Base-by-base conservation (phyloP, 225 moss, liverwort and hornwort genomes). In the Neckera pumila region DNA sequence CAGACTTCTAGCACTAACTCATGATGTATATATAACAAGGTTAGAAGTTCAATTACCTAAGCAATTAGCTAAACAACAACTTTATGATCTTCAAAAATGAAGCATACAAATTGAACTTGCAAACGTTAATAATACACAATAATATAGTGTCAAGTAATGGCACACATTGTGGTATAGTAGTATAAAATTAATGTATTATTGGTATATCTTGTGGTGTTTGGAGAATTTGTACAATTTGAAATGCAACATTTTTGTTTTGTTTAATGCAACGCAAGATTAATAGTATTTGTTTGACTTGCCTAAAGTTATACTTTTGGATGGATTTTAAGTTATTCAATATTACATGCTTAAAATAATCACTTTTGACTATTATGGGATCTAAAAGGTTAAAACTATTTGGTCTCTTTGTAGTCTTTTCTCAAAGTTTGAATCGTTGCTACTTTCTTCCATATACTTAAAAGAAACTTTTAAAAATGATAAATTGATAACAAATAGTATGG, bases 81-180 rank as follows among this genome's bases (percentile, higher is more conserved):
- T 36, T 34, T 53, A 36, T 23, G 6, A 22, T 36, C 2, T 76
- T 9, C 1, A 36, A 36, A 36, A 54, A 22, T 34, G 9, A 36
- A 22, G 3, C 22, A 36, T 14, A 22, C 5, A 20, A 53, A 53
- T 53, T 14, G 6, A 22, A 76, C 8, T 9, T 76, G 9, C 76
- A 76, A 22, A 34, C 0, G 0, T 22, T 36, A 53, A 22, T 53
- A 76, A 9, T 53, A 4, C 2, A 2, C 5, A 22, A 53, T 53
- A 13, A 28, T 53, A 33, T 53, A 14, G 0, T 6, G 13, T 21
- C 2, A 3, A 34, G 5, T 34, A 53, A 7, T 51, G 34, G 8
- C 4, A 14, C 1, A 7, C 13, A 34, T 53, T 76, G 10, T 27
- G 2, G 28, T 43, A 16, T 6, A 5, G 17, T 9, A 0, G 3